Conservation (phyloP, 2,329 filamentous ascomycete species). For the Neofusicoccum laricinum region DNA sequence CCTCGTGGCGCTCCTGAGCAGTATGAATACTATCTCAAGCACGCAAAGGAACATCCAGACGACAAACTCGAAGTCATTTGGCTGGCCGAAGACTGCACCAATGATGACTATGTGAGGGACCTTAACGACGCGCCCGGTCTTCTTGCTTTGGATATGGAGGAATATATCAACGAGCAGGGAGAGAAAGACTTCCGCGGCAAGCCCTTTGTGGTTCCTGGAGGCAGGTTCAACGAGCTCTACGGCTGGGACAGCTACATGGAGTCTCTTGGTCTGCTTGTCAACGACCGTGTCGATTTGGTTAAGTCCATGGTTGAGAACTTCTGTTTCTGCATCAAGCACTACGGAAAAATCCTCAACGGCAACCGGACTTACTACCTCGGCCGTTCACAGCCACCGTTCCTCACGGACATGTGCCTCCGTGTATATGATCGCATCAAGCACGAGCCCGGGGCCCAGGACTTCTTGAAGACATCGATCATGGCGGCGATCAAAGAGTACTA, state of each 20-base stretch:
- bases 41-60: slow-evolving; percentile 76
- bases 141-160: slow-evolving; percentile 84
- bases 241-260: slow-evolving; percentile 99
- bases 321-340: slow-evolving; percentile 97
- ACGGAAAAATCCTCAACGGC: slow-evolving; percentile 96
- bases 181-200: slow-evolving; percentile 72
- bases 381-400: slow-evolving; percentile 91
- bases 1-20: slow-evolving; percentile 83
- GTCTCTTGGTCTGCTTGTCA: slow-evolving; percentile 81
- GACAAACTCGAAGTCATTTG: slow-evolving; percentile 82
- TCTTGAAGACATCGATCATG: slow-evolving; percentile 74
- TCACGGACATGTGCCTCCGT: slow-evolving; percentile 94
- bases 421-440: slow-evolving; percentile 93
- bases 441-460: slow-evolving; percentile 75
- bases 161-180: slow-evolving; percentile 64
- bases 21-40: slow-evolving; percentile 79
- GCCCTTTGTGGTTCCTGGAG: slow-evolving; percentile 95
- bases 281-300: slow-evolving; percentile 80
- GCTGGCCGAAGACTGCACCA: slow-evolving; percentile 69
- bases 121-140: slow-evolving; percentile 87
- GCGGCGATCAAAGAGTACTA: slow-evolving; percentile 98
- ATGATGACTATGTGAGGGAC: slow-evolving; percentile 74
- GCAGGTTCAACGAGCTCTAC: slow-evolving; percentile 96
- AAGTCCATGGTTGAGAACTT: slow-evolving; percentile 97
- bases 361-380: slow-evolving; percentile 94